Evolutionary conservation across 805 yeast species (phyloP).

Genomic region (Teunomyces lycoperdinae): DNA sequence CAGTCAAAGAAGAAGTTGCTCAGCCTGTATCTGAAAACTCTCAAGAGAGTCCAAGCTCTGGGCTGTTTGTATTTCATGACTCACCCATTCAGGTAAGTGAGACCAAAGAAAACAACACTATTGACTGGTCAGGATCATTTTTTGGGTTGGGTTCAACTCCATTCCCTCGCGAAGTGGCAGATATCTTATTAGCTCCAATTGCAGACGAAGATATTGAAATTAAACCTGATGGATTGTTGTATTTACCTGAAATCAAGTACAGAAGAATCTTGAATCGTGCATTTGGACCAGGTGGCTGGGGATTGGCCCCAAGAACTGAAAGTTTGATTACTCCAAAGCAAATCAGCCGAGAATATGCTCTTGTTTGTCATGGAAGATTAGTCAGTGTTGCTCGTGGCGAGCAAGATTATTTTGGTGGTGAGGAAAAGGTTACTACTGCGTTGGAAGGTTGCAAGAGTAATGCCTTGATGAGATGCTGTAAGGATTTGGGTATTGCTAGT

Average conservation of each 20-base stretch:
- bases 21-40: background rate
- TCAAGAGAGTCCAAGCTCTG: background rate
- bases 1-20: background rate
- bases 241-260: constrained; percentile 93
- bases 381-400: constrained; percentile 95
- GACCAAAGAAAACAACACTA: constrained; percentile 15
- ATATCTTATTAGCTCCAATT: constrained; percentile 61
- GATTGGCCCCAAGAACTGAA: constrained; percentile 88
- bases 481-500: constrained; percentile 93
- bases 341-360: constrained; percentile 86
- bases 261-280: constrained; percentile 84
- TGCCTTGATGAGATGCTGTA: constrained; percentile 96
- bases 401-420: constrained; percentile 81
- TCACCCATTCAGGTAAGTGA: constrained; percentile 15
- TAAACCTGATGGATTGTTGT: constrained; percentile 91
- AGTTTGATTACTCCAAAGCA: constrained; percentile 70
- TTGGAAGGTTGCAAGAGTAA: constrained; percentile 96
- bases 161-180: constrained; percentile 59
- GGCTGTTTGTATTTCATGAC: constrained; percentile 17
- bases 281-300: constrained; percentile 99
- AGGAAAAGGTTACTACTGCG: constrained; percentile 88
- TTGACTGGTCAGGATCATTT: constrained; percentile 85
- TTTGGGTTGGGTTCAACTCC: constrained; percentile 83
- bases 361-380: constrained; percentile 81
- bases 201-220: constrained; percentile 78